A percentile compares a stretch with the other conserved stretches of the same genome.
These are phyloP conservation scores for Rhododendron ferrugineum DNA, from an alignment of 148 eudicot species.

Conservation along the genomic window DNA sequence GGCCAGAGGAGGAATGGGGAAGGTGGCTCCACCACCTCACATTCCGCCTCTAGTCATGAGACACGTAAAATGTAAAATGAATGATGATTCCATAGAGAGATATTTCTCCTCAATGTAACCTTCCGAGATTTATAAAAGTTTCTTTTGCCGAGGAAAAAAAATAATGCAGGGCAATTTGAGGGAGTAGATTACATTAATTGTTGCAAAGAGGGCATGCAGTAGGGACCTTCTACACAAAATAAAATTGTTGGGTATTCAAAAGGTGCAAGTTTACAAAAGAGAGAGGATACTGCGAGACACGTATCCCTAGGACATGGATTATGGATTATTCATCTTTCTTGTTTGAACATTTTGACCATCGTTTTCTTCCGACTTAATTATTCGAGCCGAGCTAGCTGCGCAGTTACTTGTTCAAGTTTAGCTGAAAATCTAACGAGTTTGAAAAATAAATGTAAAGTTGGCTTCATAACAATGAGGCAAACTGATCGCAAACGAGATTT, in stretches of 20 bases:
- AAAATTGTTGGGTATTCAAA: not conserved
- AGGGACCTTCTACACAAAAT: not conserved
- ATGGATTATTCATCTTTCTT: not conserved
- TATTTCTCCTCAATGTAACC: too few species aligned
- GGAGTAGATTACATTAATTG: not conserved
- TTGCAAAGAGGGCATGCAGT: not conserved
- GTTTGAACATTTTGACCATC: not conserved
- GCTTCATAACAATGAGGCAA: not conserved
- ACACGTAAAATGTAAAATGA: not conserved
- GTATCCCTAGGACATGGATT: not conserved
- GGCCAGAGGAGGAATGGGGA: not conserved
- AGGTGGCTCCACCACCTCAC: not conserved
- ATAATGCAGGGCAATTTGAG: not conserved
- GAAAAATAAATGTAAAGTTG: not conserved
- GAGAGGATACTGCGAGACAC: not conserved
- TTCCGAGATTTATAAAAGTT: too few species aligned
- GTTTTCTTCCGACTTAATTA: not conserved
- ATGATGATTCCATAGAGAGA: not conserved
- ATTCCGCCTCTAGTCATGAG: not conserved
- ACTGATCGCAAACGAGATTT: not conserved
- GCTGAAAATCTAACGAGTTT: not conserved
- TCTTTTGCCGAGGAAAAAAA: too few species aligned
- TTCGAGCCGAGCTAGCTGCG: not conserved
- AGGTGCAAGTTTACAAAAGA: not conserved
- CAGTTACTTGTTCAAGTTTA: not conserved